These are phyloP conservation scores for Phaeotremella fagi DNA, from an alignment of 768 basidiomycete species.

Conservation along the genomic window DNA sequence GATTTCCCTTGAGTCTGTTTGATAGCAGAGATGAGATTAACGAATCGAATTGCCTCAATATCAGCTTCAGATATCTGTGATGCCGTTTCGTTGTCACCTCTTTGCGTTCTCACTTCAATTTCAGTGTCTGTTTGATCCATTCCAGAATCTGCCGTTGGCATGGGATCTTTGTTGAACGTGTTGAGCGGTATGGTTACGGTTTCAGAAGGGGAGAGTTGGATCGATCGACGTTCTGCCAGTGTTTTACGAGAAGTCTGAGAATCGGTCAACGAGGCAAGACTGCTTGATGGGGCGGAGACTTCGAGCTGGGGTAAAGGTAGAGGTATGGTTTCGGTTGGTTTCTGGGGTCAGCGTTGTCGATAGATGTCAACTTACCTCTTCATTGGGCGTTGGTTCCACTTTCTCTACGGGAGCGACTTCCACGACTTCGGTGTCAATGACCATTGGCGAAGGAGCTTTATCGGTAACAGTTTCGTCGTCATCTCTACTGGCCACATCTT, in stretches of 20 bases:
- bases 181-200: constrained; percentile 33
- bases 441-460: no score
- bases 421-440: no score
- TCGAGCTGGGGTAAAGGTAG: no score
- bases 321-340: no score
- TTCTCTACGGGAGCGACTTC: no score
- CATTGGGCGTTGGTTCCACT: no score
- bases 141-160: constrained; percentile 27
- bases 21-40: constrained; percentile 17
- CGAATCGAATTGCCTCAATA: constrained; percentile 10
- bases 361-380: no score
- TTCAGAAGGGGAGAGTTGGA: constrained; percentile 21
- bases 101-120: constrained; percentile 25
- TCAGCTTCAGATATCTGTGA: constrained; percentile 17
- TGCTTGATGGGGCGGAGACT: no score
- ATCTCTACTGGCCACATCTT: no score
- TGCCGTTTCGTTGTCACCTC: constrained; percentile 13
- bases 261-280: background rate
- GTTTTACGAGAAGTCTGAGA: constrained; percentile 11
- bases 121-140: constrained; percentile 25
- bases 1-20: constrained; percentile 11
- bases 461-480: no score
- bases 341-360: no score
- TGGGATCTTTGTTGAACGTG: constrained; percentile 19
- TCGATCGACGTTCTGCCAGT: constrained; percentile 34